Base-by-base conservation (phyloP, 2,329 filamentous ascomycete species). In the Pseudocercospora ulei region DNA sequence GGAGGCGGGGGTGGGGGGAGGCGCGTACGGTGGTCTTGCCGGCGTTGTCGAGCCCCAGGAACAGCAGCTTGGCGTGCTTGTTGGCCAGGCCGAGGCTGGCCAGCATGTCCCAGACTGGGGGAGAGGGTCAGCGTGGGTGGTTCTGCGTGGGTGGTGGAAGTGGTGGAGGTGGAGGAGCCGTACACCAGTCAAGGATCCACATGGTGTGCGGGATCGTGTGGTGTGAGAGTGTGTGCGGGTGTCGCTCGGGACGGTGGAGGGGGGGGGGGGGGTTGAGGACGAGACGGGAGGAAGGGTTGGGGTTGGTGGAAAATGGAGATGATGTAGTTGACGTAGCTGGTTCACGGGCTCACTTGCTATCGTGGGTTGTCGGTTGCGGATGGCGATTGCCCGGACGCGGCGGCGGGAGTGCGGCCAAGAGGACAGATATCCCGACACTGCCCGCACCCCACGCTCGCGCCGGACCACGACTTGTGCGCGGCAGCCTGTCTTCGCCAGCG, bases 171-270 rank as follows among this genome's bases (percentile, higher is more conserved):
- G 34, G 11, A 24, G 30, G 41, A 33, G 34, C 66, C 69, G 54
- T 85, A 92, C 84, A 92, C 85, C 86, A 94, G 75, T 88, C 86
- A 62, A 93, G 68, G 64, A 94, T 82, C 84, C 84, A 93, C 86
- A 94, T 93, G 28, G 39, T 55, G 43, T 25, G 30, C 30, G 19
- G 30, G 6, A n/a, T 3, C 14, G 30, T 3, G 30, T 13, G 18
- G 6, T 23, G 30, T 19, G 29, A 4, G 17, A 11, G 17, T 12
- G 30, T 28, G 14, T 11, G 17, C 4, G 18, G 9, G 22, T 25
- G n/a, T 16, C n/a, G 16, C 12, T 18, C 19, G 12, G 18, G 5
- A 14, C 11, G 27, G 11, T 14, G 19, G 2, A 5, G 4, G 20
- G 34, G 11, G 25, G n/a, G 38, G 12, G n/a, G 33, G 6, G 24